Base-by-base conservation (phyloP, 2,329 filamentous ascomycete genomes). In the Exophiala mesophila region DNA sequence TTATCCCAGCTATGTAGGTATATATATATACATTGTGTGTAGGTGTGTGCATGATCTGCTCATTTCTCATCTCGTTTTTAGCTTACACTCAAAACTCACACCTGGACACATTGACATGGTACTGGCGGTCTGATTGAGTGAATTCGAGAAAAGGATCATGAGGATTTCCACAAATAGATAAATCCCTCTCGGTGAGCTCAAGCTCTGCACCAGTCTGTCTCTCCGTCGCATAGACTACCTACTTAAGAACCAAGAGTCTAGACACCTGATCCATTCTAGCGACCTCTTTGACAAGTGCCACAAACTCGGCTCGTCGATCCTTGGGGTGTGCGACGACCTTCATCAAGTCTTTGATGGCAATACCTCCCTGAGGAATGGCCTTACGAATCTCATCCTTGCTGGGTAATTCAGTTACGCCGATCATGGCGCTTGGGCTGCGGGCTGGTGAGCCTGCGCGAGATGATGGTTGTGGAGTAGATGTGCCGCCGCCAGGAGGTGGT, bases 391-490 rank as follows among this genome's bases (percentile, higher is more conserved):
- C 70, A 3, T 62, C 65, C 5, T 62, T 60, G 1, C 68, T 69
- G 6, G 68, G 69, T 50, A 71, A 69, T 21, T 41, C 40, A 21
- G 21, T 44, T 12, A 31, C 29, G 41, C 37, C 41, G 28, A 5
- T 16, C 36, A 16, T 16, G 16, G 26, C 18, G 17, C 31, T 34
- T 24, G 46, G 28, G 30, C 44, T 45, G 18, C 45, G 76, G 76
- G 60, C 72, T 84, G 59, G 74, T 78, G 59, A 74, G 66, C 49
- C 74, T 73, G 52, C 89, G 76, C 65, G 85, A 80, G 62, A 68
- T 7, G 48, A 56, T 15, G 64, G 60, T 44, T 64, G 62, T 19
- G 60, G 53, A 10, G 47, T 30, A n/a, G 45, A 30, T 16, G 43
- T 39, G 10, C 45, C 45, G 3, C 36, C 36, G 3, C 56, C 52